phyloP scores from a whole-genome alignment of 805 yeast species.

The Starmerella sirachaensis region DNA sequence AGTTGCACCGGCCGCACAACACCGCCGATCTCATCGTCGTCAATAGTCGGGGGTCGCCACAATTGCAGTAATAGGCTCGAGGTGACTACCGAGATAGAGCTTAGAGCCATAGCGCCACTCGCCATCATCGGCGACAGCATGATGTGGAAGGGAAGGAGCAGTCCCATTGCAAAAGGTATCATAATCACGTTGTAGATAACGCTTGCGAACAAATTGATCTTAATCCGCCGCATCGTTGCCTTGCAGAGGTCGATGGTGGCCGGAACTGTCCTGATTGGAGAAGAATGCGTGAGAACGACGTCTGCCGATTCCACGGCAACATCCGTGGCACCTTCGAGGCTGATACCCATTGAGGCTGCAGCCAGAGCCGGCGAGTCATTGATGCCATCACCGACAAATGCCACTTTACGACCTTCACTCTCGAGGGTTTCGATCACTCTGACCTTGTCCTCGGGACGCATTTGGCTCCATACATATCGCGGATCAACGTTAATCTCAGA shows the following conservation, averaged over 20 bases:
- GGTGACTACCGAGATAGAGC: slow-evolving; percentile 77
- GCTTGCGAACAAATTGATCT: slow-evolving; percentile 76
- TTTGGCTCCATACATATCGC: slow-evolving; percentile 57
- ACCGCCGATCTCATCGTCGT: too few species aligned
- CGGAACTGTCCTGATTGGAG: slow-evolving; percentile 31
- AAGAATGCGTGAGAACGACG: slow-evolving; percentile 47
- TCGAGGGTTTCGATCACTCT: slow-evolving; percentile 39
- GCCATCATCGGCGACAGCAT: slow-evolving; percentile 77
- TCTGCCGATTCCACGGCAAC: slow-evolving; percentile 97
- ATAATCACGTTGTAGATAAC: slow-evolving; percentile 68
- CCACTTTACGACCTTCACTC: slow-evolving; percentile 45
- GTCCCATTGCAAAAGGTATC: slow-evolving; percentile 95
- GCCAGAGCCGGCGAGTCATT: slow-evolving; percentile 96
- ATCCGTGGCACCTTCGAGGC: slow-evolving; percentile 86
- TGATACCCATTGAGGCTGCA: slow-evolving; percentile 77
- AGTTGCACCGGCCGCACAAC: too few species aligned
- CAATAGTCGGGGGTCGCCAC: slow-evolving; percentile 31
- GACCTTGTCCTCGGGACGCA: slow-evolving; percentile 68
- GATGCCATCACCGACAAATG: slow-evolving; percentile 95
- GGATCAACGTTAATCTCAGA: slow-evolving; percentile 51
- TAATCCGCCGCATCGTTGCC: slow-evolving; percentile 62
- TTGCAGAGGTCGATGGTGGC: slow-evolving; percentile 55
- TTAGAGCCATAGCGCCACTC: slow-evolving; percentile 85
- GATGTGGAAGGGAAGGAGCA: slow-evolving; percentile 63
- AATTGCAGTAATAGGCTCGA: slow-evolving; percentile 63